phyloP scores from a whole-genome alignment of 2,329 filamentous ascomycete genomes.

The Aspergillus tanneri region DNA sequence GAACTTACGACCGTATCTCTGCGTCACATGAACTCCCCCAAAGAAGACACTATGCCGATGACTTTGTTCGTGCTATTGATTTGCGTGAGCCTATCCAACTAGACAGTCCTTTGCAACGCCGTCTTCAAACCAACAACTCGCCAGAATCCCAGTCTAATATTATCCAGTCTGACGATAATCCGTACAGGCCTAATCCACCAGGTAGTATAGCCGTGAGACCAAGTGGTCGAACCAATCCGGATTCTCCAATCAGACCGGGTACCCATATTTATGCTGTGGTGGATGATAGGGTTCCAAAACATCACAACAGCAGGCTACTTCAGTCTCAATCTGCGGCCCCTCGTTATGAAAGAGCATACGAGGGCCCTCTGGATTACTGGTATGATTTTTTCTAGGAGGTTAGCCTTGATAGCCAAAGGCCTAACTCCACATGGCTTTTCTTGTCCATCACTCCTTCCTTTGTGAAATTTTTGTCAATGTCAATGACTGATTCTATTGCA shows the following conservation, averaged over 20 bases:
- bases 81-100: slow-evolving; percentile 23
- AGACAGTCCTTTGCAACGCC: slow-evolving; percentile 22
- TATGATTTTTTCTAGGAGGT: slow-evolving; percentile 19
- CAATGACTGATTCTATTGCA: slow-evolving; percentile 18
- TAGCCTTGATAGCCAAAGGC: not conserved
- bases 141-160: slow-evolving; percentile 19
- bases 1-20: slow-evolving; percentile 18
- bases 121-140: slow-evolving; percentile 14
- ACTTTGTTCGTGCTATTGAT: slow-evolving; percentile 38
- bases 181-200: slow-evolving; percentile 17
- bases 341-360: slow-evolving; percentile 17
- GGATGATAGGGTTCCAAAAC: slow-evolving; percentile 4
- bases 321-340: slow-evolving; percentile 14
- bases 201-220: slow-evolving; percentile 14
- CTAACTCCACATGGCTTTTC: not conserved
- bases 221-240: slow-evolving; percentile 11
- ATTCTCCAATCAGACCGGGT: slow-evolving; percentile 12
- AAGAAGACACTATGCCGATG: slow-evolving; percentile 36
- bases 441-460: not conserved
- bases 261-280: slow-evolving; percentile 19
- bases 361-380: slow-evolving; percentile 18
- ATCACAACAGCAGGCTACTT: slow-evolving; percentile 7
- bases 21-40: slow-evolving; percentile 19
- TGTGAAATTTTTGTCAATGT: slow-evolving; percentile 9
- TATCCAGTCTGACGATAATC: slow-evolving; percentile 9